A percentile compares a stretch with the other conserved stretches of the same genome.
These are phyloP conservation scores for Endothia cerciana DNA, from an alignment of 2,329 filamentous ascomycete species.

Conservation along the genomic window DNA sequence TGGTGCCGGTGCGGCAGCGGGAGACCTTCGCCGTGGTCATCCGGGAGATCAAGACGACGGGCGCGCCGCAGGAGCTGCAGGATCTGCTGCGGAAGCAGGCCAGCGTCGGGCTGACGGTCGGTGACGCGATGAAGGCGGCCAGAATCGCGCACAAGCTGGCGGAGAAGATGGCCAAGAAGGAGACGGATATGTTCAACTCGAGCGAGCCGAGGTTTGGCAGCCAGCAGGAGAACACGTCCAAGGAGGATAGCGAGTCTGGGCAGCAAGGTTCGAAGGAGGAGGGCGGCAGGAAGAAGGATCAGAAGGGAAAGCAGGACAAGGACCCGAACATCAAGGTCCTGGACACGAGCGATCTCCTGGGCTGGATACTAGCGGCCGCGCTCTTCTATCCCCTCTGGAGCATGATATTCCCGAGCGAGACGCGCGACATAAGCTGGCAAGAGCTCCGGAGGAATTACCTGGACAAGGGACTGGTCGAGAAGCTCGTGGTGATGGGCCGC, in stretches of 20 bases:
- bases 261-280: slow-evolving; percentile 27
- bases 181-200: slow-evolving; percentile 32
- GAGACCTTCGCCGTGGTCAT: slow-evolving; percentile 62
- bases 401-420: slow-evolving; percentile 48
- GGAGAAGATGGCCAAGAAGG: slow-evolving; percentile 40
- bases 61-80: slow-evolving; percentile 70
- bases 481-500: slow-evolving; percentile 78
- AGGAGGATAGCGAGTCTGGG: slow-evolving; percentile 27
- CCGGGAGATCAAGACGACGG: slow-evolving; percentile 66
- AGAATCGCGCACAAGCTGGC: slow-evolving; percentile 60
- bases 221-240: slow-evolving; percentile 34
- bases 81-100: slow-evolving; percentile 62
- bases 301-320: slow-evolving; percentile 33
- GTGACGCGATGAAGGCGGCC: slow-evolving; percentile 62
- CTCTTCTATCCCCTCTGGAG: slow-evolving; percentile 48
- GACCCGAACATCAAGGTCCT: slow-evolving; percentile 31
- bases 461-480: slow-evolving; percentile 94
- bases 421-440: slow-evolving; percentile 92
- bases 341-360: slow-evolving; percentile 57
- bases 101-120: slow-evolving; percentile 49
- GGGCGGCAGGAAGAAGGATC: slow-evolving; percentile 44
- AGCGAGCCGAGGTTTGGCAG: slow-evolving; percentile 34
- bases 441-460: slow-evolving; percentile 93
- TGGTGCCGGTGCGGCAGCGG: slow-evolving; percentile 65
- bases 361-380: slow-evolving; percentile 47